Conservation (phyloP, 179 eudicot species). For the Monotropa hypopitys region DNA sequence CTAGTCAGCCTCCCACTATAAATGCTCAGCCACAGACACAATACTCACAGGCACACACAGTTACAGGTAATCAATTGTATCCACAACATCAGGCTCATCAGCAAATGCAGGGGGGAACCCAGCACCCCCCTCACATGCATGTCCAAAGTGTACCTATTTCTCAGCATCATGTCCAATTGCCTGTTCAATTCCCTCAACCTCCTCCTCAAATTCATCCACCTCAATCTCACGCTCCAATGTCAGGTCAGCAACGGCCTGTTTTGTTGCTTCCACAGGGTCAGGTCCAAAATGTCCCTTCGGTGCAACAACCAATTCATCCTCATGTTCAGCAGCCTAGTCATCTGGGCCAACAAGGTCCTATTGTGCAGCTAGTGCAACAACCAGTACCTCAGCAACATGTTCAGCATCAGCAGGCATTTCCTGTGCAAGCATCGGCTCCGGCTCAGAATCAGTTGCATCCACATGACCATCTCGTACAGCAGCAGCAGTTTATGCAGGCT, state of each 20-base stretch:
- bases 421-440: conserved; percentile 30
- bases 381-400: conserved; percentile 35
- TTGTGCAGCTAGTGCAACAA: conserved; percentile 43
- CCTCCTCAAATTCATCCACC: conserved; percentile 47
- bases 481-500: conserved; percentile 33
- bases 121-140: conserved; percentile 31
- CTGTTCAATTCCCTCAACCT: conserved; percentile 50
- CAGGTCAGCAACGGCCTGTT: conserved; percentile 40
- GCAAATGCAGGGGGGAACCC: conserved; percentile 39
- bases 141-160: conserved; percentile 29
- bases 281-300: conserved; percentile 25
- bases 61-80: conserved; percentile 57
- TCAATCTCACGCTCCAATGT: conserved; percentile 33
- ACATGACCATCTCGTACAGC: conserved; percentile 18
- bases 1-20: conserved; percentile 7
- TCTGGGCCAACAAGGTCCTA: conserved; percentile 47
- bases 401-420: conserved; percentile 43
- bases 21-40: conserved; percentile 27
- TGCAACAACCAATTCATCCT: conserved; percentile 35
- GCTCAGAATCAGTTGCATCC: conserved; percentile 26
- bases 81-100: conserved; percentile 46
- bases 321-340: conserved; percentile 46
- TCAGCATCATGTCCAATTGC: conserved; percentile 33
- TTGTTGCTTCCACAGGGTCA: conserved; percentile 42
- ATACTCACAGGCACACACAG: conserved; percentile 28